Percentiles rank a stretch among this genome's conserved stretches.
These are phyloP conservation scores for Tritrichomonas musculus DNA, from an alignment of 208 protist genomes.

Conservation along the genomic window DNA sequence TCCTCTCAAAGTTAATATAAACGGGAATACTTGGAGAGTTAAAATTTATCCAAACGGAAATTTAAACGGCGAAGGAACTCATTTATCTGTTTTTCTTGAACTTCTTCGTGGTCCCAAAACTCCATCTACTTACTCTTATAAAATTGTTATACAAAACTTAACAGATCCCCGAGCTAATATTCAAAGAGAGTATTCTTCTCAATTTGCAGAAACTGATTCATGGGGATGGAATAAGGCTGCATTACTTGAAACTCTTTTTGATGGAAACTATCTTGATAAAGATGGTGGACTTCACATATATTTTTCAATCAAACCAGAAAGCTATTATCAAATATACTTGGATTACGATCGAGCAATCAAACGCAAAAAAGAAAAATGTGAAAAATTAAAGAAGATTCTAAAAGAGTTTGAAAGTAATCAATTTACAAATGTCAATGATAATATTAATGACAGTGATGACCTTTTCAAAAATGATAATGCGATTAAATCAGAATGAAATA, in stretches of 20 bases:
- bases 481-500: too few species aligned
- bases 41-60: constrained; percentile 30
- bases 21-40: background rate
- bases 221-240: constrained; percentile 15
- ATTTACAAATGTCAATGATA: too few species aligned
- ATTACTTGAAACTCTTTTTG: background rate
- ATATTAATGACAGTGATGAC: too few species aligned
- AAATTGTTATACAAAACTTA: background rate
- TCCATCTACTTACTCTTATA: background rate
- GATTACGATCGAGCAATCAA: background rate
- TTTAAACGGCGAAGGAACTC: background rate
- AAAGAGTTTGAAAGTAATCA: background rate
- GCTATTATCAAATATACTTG: background rate
- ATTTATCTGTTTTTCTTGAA: constrained; percentile 13
- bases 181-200: background rate
- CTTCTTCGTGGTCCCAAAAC: background rate
- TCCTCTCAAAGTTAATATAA: background rate
- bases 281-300: background rate
- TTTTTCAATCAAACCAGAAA: background rate
- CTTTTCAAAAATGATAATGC: too few species aligned
- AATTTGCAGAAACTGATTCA: background rate
- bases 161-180: background rate
- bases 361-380: background rate
- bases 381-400: background rate
- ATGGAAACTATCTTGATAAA: background rate